phyloP scores from a whole-genome alignment of 2,329 filamentous ascomycete species.

The Nemania bipapillata region DNA sequence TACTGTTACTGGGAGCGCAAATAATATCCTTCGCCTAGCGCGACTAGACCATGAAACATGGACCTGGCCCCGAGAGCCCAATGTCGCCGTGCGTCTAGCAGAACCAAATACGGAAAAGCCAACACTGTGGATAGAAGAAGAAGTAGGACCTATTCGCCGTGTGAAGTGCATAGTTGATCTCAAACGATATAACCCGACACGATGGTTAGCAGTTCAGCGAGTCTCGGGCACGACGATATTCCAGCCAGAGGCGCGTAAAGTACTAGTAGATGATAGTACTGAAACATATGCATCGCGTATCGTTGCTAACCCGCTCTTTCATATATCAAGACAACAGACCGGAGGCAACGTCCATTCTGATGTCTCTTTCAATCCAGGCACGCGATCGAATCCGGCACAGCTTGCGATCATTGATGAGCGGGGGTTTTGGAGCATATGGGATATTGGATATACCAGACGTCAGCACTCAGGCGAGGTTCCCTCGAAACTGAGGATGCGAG shows the following conservation, averaged over 20 bases:
- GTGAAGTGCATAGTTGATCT: slow-evolving; percentile 61
- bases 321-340: slow-evolving; percentile 63
- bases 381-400: slow-evolving; percentile 64
- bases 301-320: slow-evolving; percentile 64
- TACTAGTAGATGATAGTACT: slow-evolving; percentile 41
- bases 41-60: slow-evolving; percentile 62
- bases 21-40: slow-evolving; percentile 67
- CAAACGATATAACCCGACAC: slow-evolving; percentile 53
- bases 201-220: slow-evolving; percentile 67
- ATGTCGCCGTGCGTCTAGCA: slow-evolving; percentile 60
- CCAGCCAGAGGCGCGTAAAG: slow-evolving; percentile 61
- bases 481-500: slow-evolving; percentile 54
- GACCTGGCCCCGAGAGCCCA: slow-evolving; percentile 63
- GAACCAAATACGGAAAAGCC: slow-evolving; percentile 58
- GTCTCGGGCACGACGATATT: slow-evolving; percentile 63
- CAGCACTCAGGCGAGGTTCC: slow-evolving; percentile 52
- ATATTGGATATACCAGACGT: slow-evolving; percentile 58
- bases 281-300: slow-evolving; percentile 61
- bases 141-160: slow-evolving; percentile 59
- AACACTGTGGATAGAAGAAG: slow-evolving; percentile 64
- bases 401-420: slow-evolving; percentile 72
- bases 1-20: slow-evolving; percentile 65
- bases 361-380: slow-evolving; percentile 70
- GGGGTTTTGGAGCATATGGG: slow-evolving; percentile 76
- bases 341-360: slow-evolving; percentile 69